Base-by-base conservation (phyloP, 1,139 yeast genomes). In the Hansenula lynferdii region DNA sequence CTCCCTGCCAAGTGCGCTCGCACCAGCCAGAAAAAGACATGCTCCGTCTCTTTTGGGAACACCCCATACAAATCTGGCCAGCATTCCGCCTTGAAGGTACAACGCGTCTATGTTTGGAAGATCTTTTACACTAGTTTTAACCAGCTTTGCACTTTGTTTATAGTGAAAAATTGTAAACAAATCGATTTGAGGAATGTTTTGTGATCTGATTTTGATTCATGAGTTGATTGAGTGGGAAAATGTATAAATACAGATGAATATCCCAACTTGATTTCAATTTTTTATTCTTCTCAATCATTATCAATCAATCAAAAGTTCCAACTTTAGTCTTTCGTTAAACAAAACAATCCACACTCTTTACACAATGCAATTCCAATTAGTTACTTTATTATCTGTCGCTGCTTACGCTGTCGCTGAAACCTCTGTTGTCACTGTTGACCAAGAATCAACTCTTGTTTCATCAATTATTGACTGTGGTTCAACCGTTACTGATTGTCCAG, bases 321-420 rank as follows among this genome's bases (percentile, higher is more conserved):
- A 42, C 42, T 39, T 33, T 22, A 40, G 49, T 47, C 51, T 41
- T 42, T 43, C 44, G 25, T 34, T 30, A 14, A 30, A 32, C 20
- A 33, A n/a, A n/a, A 19, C 24, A 33, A 14, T 14, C 19, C 19
- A 24, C n/a, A 7, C 11, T 9, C 11, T 15, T 15, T n/a, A n/a
- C 29, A 51, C 42, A 60, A 64, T 64, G 68, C 65, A 62, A 60
- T 63, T 62, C 64, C 54, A 63, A 41, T 51, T 55, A 50, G 43
- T 51, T 45, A 45, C 53, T 42, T 34, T 54, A 39, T 53, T 58
- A 39, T 48, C 64, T 39, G 45, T 51, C 38, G 54, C 47, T 38
- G 48, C 61, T 31, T 52, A 57, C 42, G 61, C 60, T 45, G 45
- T 56, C 33, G 59, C 57, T 42, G 43, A 45, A 40, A 55, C 53